A percentile compares a stretch with the other conserved stretches of the same genome.
Conservation (phyloP, 2,329 filamentous ascomycete species). For the Fusarium brevicatenulatum region DNA sequence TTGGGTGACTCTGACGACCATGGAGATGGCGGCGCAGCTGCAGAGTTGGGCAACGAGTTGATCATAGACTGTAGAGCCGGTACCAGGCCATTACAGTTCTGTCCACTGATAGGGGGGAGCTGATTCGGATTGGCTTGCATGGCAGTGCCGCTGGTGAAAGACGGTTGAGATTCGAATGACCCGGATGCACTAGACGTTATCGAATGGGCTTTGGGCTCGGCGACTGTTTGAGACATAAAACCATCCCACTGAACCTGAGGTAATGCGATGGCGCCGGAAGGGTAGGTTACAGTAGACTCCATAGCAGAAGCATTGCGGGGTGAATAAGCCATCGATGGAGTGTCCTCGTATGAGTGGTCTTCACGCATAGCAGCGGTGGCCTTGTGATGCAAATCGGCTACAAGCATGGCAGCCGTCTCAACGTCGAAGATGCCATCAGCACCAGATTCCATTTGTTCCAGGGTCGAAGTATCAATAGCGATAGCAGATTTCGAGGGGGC, state of each 20-base stretch:
- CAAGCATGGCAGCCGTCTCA: constrained; percentile 97
- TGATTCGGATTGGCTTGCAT: constrained; percentile 69
- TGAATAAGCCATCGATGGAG: constrained; percentile 75
- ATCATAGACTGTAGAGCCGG: constrained; percentile 77
- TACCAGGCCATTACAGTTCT: constrained; percentile 67
- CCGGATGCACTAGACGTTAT: constrained; percentile 72
- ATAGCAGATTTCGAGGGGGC: constrained; percentile 80
- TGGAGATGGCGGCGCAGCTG: constrained; percentile 76
- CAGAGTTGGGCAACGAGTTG: constrained; percentile 75
- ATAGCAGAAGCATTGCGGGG: constrained; percentile 77
- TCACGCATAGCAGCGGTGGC: constrained; percentile 77
- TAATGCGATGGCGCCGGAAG: constrained; percentile 80
- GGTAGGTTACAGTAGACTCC: constrained; percentile 80
- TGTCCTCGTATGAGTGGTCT: constrained; percentile 65
- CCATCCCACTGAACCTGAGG: constrained; percentile 93
- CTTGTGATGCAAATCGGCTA: constrained; percentile 98
- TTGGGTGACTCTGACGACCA: constrained; percentile 75
- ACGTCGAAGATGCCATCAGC: constrained; percentile 94
- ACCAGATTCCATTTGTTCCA: constrained; percentile 93
- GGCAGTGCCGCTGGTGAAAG: constrained; percentile 68
- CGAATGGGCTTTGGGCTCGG: constrained; percentile 80
- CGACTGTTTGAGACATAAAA: constrained; percentile 77
- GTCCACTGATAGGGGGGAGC: constrained; percentile 75
- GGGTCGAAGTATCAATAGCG: constrained; percentile 81
- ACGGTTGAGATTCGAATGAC: constrained; percentile 74